phyloP scores from a whole-genome alignment of 306 rosid species.

The Bauhinia variegata region DNA sequence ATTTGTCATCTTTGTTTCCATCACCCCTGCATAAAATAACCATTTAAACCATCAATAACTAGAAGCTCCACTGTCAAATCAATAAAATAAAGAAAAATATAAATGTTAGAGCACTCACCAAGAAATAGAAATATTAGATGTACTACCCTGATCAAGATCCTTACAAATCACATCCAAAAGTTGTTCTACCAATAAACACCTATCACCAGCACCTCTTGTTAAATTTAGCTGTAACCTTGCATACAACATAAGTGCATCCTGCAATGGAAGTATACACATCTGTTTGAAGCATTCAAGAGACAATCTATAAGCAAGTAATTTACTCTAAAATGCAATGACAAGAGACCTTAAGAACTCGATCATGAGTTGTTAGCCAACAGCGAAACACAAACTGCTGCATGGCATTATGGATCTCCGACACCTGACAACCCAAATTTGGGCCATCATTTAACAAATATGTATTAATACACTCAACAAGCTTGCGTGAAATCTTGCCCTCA shows the following conservation, averaged over 20 bases:
- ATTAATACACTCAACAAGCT: slow-evolving; percentile 86
- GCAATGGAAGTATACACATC: slow-evolving; percentile 36
- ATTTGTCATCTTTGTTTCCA: slow-evolving; percentile 73
- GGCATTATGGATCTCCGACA: slow-evolving; percentile 73
- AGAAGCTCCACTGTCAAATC: slow-evolving; percentile 32
- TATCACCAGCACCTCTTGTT: slow-evolving; percentile 65
- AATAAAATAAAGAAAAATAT: neutral
- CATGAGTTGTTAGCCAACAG: slow-evolving; percentile 85
- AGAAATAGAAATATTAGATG: slow-evolving; percentile 52
- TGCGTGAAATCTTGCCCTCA: slow-evolving; percentile 84
- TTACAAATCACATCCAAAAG: slow-evolving; percentile 80
- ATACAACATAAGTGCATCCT: slow-evolving; percentile 79
- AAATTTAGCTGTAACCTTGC: slow-evolving; percentile 79
- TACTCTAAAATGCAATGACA: slow-evolving; percentile 29
- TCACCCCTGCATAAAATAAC: slow-evolving; percentile 63
- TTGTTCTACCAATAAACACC: slow-evolving; percentile 65
- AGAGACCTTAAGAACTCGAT: slow-evolving; percentile 82
- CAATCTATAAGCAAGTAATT: slow-evolving; percentile 21
- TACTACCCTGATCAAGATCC: slow-evolving; percentile 86
- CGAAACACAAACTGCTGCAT: slow-evolving; percentile 78
- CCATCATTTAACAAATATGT: slow-evolving; percentile 85
- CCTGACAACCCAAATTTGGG: slow-evolving; percentile 70
- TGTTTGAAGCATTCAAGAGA: neutral
- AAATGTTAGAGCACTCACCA: slow-evolving; percentile 53
- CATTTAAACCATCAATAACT: slow-evolving; percentile 19